Base-by-base conservation (phyloP, 805 yeast species). In the Millerago galiae region DNA sequence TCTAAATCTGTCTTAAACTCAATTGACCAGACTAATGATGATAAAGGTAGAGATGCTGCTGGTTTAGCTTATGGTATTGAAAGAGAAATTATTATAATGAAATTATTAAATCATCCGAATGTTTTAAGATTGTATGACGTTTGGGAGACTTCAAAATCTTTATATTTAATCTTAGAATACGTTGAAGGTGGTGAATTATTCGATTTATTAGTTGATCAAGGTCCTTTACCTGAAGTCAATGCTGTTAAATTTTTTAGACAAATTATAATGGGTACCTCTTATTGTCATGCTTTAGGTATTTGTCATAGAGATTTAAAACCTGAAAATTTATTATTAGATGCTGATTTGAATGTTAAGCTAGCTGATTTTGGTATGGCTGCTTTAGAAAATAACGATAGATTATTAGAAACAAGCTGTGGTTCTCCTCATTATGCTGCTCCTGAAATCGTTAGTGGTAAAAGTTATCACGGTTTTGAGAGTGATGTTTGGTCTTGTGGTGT, bases 81-180 rank as follows among this genome's bases (percentile, higher is more conserved):
- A 65, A 76, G 98, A 51, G 99, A 93, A 61, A 95, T 93, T 49
- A 90, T 93, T 54, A 93, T 93, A 53, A 93, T 91, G 99, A 93
- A 93, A 65, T 72, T 93, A 34, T 77, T 93, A 36, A 86, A 93
- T 46, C 98, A 93, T 62, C 88, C 95, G 11, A 91, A 93, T 57
- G 93, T 93, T 18, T 80, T 93, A 76, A 84, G 93, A 21, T 70
- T 93, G 32, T 93, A 89, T 60, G 99, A 93, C 59, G 99, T 93
- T 18, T 93, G 98, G 98, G 99, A 93, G 63, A 91, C 95, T 51
- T 82, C 88, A 51, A 88, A 87, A 57, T 96, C 91, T 46, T 70
- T 93, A 44, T 85, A 81, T 55, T 61, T 85, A 50, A 88, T 85
- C 13, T 65, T 85, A 39, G 95, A 85, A 58, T 85, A 83, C 59